Evolutionary conservation across 2,329 filamentous ascomycete genomes (phyloP).

Genomic region (Aspergillus ibericus): DNA sequence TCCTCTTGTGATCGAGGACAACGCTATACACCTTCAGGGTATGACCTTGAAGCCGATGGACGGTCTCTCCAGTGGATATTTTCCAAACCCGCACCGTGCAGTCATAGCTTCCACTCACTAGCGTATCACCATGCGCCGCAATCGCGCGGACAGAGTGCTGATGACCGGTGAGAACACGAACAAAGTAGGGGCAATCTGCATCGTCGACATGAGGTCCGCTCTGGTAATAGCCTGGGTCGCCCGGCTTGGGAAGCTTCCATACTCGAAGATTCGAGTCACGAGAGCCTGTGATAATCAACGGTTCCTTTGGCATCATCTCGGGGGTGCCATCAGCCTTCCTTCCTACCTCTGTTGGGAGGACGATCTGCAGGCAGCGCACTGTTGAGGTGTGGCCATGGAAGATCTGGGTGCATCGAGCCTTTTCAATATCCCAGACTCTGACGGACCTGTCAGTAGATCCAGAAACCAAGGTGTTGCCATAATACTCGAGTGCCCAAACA

Average conservation of each 20-base stretch:
- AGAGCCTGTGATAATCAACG: constrained; percentile 94
- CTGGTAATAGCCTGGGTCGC: constrained; percentile 75
- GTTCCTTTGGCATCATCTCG: constrained; percentile 89
- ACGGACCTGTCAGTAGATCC: constrained; percentile 95
- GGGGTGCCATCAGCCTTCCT: constrained; percentile 68
- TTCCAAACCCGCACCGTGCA: constrained; percentile 94
- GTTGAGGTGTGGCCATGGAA: constrained; percentile 98
- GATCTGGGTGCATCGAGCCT: constrained; percentile 86
- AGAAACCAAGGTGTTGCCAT: constrained; percentile 91
- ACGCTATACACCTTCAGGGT: constrained; percentile 95
- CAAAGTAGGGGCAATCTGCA: constrained; percentile 89
- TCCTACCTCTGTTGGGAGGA: constrained; percentile 80
- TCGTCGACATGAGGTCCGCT: constrained; percentile 70
- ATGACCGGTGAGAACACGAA: constrained; percentile 82
- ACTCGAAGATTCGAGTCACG: constrained; percentile 91
- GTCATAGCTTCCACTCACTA: constrained; percentile 98
- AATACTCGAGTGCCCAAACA: constrained; percentile 95
- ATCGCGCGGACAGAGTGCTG: constrained; percentile 94
- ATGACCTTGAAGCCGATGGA: constrained; percentile 84
- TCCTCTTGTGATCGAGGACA: constrained; percentile 85
- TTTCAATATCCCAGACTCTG: constrained; percentile 99
- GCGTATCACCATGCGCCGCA: constrained; percentile 86
- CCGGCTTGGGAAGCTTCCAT: constrained; percentile 85
- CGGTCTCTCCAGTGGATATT: constrained; percentile 87
- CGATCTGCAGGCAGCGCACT: constrained; percentile 89